These are phyloP conservation scores for Mycena filopes DNA, from an alignment of 768 basidiomycete species.

Conservation along the genomic window DNA sequence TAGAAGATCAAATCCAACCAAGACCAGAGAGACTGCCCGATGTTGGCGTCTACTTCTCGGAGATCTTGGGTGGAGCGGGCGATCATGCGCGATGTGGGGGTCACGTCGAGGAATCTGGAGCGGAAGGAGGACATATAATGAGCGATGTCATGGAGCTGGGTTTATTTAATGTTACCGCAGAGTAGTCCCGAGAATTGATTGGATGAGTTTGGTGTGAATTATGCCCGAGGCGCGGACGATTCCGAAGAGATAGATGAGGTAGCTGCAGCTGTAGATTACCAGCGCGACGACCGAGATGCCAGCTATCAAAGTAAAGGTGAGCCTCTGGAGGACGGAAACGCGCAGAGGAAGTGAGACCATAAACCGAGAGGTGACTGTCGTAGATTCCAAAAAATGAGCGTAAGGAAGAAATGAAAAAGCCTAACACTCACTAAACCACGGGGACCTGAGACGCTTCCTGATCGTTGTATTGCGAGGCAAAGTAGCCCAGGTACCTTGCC, in stretches of 20 bases:
- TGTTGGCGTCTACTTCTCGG: slow-evolving; percentile 38
- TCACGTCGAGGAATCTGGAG: slow-evolving; percentile 60
- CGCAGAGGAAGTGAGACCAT: slow-evolving; percentile 31
- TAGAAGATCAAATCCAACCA: slow-evolving; percentile 27
- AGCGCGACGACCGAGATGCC: slow-evolving; percentile 40
- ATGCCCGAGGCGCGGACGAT: slow-evolving; percentile 50
- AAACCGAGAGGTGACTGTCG: slow-evolving; percentile 53
- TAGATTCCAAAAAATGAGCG: background rate
- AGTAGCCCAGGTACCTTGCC: slow-evolving; percentile 35
- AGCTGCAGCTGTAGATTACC: slow-evolving; percentile 41
- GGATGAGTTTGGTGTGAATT: slow-evolving; percentile 52
- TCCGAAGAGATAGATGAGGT: slow-evolving; percentile 46
- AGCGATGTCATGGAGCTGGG: background rate
- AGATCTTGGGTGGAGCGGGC: slow-evolving; percentile 62
- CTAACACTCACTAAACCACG: slow-evolving; percentile 29
- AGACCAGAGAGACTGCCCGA: slow-evolving; percentile 11
- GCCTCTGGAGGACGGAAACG: background rate
- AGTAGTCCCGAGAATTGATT: slow-evolving; percentile 56
- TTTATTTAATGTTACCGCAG: slow-evolving; percentile 48
- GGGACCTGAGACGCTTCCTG: slow-evolving; percentile 24
- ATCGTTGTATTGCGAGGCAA: slow-evolving; percentile 33
- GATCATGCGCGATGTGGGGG: slow-evolving; percentile 61
- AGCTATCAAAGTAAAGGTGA: slow-evolving; percentile 4
- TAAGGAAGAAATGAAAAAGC: background rate
- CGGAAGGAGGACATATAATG: background rate